Evolutionary conservation across 768 basidiomycete species (phyloP).

Genomic region (Pholiota molesta): DNA sequence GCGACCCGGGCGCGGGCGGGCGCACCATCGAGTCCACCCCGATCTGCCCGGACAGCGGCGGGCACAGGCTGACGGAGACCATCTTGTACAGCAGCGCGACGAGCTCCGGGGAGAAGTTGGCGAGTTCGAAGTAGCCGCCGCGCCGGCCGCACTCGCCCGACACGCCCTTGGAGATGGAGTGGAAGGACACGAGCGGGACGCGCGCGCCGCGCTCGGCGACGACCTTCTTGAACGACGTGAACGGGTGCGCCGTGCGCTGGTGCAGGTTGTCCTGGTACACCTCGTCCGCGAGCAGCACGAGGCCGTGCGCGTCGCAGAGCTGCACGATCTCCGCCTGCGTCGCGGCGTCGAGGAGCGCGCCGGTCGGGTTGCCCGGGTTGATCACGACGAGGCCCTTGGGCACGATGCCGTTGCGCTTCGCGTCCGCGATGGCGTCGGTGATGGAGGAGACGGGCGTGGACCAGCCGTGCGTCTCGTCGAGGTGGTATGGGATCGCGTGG

Average conservation of each 20-base stretch:
- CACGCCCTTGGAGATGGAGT: conserved; percentile 97
- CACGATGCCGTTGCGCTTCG: conserved; percentile 57
- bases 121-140: conserved; percentile 91
- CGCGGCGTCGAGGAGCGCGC: conserved; percentile 71
- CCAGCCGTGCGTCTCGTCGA: conserved; percentile 85
- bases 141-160: conserved; percentile 96
- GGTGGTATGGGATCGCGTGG: conserved; percentile 83
- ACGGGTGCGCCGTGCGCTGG: conserved; percentile 63
- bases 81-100: too few species aligned
- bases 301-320: conserved; percentile 80
- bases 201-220: conserved; percentile 68
- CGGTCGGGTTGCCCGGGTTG: conserved; percentile 99
- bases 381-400: conserved; percentile 93
- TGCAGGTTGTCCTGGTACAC: conserved; percentile 98
- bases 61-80: too few species aligned
- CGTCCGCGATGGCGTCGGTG: conserved; percentile 65
- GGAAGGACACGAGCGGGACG: conserved; percentile 90
- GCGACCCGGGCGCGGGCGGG: too few species aligned
- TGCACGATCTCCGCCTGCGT: conserved; percentile 80
- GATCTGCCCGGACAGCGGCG: too few species aligned
- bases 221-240: conserved; percentile 93
- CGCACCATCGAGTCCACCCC: too few species aligned
- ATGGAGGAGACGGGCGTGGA: conserved; percentile 74
- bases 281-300: conserved; percentile 95
- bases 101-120: too few species aligned